Percentiles rank a stretch among this genome's conserved stretches.
phyloP scores from a whole-genome alignment of 805 yeast genomes.

The Cyberlindnera lachancei region DNA sequence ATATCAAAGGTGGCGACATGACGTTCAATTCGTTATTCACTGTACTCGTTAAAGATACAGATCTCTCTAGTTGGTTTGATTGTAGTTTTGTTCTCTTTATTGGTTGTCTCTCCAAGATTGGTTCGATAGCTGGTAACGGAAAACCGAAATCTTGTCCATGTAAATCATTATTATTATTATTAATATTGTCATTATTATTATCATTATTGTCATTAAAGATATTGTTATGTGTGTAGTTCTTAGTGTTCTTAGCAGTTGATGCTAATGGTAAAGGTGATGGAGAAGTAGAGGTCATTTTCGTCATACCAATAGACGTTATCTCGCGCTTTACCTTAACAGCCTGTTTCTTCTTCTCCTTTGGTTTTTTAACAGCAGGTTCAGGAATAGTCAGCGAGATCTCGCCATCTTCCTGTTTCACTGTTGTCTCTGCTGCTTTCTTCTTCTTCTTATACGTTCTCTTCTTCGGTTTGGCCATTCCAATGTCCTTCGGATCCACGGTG shows the following conservation, averaged over 20 bases:
- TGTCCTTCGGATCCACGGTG: conserved; percentile 19
- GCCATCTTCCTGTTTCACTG: neutral
- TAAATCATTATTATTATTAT: no score
- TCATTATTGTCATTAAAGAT: no score
- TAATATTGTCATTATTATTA: no score
- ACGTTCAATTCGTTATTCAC: no score
- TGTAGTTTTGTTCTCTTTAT: conserved; percentile 7
- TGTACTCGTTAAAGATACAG: conserved; percentile 11
- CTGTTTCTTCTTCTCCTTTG: no score
- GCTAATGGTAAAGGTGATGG: conserved; percentile 21
- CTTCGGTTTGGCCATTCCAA: conserved; percentile 14
- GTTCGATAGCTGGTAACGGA: conserved; percentile 13
- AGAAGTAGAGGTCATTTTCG: no score
- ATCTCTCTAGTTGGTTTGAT: conserved; percentile 11
- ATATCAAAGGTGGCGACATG: conserved; percentile 11
- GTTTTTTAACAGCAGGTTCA: neutral
- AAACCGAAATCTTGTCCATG: no score
- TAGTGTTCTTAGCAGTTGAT: neutral
- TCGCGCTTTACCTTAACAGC: conserved; percentile 3
- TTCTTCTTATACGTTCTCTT: conserved; percentile 18
- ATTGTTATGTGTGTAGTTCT: no score
- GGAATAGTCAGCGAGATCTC: neutral
- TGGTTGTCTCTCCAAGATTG: conserved; percentile 7
- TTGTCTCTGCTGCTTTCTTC: conserved; percentile 5
- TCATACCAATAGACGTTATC: no score